These are phyloP conservation scores for Tremella fuciformis DNA, from an alignment of 768 basidiomycete genomes.

Conservation along the genomic window DNA sequence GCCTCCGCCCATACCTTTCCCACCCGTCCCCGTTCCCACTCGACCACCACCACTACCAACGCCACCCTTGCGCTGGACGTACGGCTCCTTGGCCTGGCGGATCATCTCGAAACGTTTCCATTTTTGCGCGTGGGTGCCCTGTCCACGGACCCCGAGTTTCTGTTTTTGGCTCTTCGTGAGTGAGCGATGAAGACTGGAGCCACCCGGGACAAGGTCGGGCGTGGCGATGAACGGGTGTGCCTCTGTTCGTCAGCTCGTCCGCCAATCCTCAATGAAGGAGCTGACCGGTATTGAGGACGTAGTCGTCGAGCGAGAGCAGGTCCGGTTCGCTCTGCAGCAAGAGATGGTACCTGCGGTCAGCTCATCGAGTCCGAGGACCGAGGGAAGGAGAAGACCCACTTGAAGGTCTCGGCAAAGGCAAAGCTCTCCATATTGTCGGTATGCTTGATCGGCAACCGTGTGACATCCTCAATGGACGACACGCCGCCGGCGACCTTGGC, in stretches of 20 bases:
- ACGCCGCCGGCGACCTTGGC: constrained; percentile 48
- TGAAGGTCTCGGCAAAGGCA: constrained; percentile 53
- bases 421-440: constrained; percentile 51
- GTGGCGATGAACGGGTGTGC: constrained; percentile 50
- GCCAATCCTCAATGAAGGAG: not conserved
- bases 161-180: constrained; percentile 5
- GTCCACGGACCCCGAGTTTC: constrained; percentile 36
- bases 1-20: constrained; percentile 9
- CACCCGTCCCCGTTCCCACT: constrained; percentile 2
- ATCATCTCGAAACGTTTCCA: constrained; percentile 26
- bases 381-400: constrained; percentile 29
- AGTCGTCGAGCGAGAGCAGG: constrained; percentile 50
- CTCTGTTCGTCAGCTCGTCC: constrained; percentile 29
- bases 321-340: constrained; percentile 50
- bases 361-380: not conserved
- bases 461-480: constrained; percentile 50
- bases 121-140: constrained; percentile 48
- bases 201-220: constrained; percentile 32
- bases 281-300: constrained; percentile 52
- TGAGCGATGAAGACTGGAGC: constrained; percentile 38
- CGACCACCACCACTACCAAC: constrained; percentile 7
- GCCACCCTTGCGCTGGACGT: not conserved
- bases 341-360: constrained; percentile 45
- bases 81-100: constrained; percentile 5
- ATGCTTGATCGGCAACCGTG: constrained; percentile 17